phyloP scores from a whole-genome alignment of 495 filamentous ascomycete genomes.

The Cairneyella variabilis region DNA sequence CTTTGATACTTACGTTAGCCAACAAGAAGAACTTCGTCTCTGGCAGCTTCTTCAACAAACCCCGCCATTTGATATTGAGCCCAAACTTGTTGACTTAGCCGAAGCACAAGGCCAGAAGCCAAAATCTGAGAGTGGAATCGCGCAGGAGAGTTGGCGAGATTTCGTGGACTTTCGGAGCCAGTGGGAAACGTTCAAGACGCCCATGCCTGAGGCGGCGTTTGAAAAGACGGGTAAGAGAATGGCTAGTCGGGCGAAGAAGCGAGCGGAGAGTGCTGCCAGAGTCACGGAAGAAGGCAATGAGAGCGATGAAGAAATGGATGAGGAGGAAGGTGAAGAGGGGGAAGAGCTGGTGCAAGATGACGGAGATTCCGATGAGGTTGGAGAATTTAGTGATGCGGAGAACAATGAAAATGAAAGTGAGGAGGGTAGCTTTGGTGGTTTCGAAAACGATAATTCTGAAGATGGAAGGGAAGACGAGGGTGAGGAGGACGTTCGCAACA shows the following conservation, averaged over 20 bases:
- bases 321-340: neutral
- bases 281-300: neutral
- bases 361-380: conserved; percentile 13
- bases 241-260: no score
- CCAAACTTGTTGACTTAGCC: no score
- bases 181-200: conserved; percentile 46
- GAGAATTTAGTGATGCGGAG: neutral
- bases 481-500: neutral
- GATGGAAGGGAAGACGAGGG: neutral
- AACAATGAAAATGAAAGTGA: neutral
- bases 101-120: no score
- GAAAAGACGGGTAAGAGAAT: no score
- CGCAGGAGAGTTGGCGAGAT: conserved; percentile 46
- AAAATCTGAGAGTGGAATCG: no score
- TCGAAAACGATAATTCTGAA: neutral
- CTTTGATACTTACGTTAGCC: conserved; percentile 47
- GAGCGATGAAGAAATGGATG: conserved; percentile 2
- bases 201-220: conserved; percentile 29
- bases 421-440: neutral
- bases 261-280: neutral
- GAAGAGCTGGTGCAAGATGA: conserved; percentile 2
- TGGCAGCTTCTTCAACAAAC: conserved; percentile 44
- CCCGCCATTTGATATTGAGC: conserved; percentile 21
- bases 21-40: conserved; percentile 51
- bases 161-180: conserved; percentile 39